A percentile compares a stretch with the other conserved stretches of the same genome.
Evolutionary conservation across 805 yeast genomes (phyloP).

Genomic region (Ogataea paraovalis): DNA sequence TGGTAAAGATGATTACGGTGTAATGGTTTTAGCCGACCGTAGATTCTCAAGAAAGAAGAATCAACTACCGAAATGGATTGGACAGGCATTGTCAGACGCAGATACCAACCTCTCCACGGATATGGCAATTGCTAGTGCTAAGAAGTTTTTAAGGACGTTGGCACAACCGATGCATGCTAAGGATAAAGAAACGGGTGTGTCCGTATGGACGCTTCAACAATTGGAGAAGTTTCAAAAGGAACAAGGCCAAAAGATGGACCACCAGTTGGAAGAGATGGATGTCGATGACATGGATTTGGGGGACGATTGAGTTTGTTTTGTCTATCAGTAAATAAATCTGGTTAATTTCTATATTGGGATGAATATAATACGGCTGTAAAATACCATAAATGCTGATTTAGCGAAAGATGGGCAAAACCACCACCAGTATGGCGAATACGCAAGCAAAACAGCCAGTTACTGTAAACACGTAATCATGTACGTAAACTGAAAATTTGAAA

Average conservation of each 20-base stretch:
- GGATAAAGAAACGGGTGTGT: slow-evolving; percentile 83
- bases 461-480: no score
- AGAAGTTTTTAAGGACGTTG: slow-evolving; percentile 83
- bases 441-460: no score
- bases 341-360: neutral
- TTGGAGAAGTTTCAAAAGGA: slow-evolving; percentile 54
- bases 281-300: slow-evolving; percentile 20
- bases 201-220: slow-evolving; percentile 85
- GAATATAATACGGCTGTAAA: no score
- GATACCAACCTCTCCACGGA: slow-evolving; percentile 92
- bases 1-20: slow-evolving; percentile 98
- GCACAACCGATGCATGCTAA: slow-evolving; percentile 90
- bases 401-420: no score
- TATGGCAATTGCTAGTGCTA: slow-evolving; percentile 94
- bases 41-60: slow-evolving; percentile 81
- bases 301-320: neutral
- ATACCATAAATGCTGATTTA: no score
- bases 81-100: slow-evolving; percentile 87
- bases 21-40: slow-evolving; percentile 96
- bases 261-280: slow-evolving; percentile 16
- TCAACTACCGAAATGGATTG: slow-evolving; percentile 96
- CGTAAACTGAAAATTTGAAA: no score
- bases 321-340: neutral
- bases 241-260: slow-evolving; percentile 31
- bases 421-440: no score